Evolutionary conservation across 2,329 filamentous ascomycete genomes (phyloP), one percentile per base, ranked within the genome.

Genomic region (Pseudodiploospora longispora): DNA sequence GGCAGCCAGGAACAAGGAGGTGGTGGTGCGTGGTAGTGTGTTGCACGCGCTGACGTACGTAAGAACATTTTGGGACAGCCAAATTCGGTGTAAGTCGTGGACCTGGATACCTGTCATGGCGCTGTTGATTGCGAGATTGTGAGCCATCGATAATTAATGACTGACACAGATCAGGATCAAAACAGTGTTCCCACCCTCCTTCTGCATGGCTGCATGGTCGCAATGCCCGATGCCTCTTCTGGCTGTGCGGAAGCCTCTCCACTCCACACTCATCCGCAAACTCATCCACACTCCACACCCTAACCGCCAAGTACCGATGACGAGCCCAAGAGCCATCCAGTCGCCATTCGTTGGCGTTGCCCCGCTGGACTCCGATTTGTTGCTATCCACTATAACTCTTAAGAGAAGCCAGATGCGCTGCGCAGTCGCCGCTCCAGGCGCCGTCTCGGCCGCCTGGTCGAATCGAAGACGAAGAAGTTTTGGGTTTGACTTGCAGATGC

Each of bases 11-110:
- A 19, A 19, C 19, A 19, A 19, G 3, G 19, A 19, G 19, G 19
- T 19, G 19, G 19, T 19, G 19, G 19, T 19, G 19, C 19, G 19
- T 19, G 19, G 19, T 19, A 19, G 19, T 19, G 19, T 19, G 19
- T 19, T 19, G 19, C 19, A 19, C 19, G 19, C 3, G 19, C 19
- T 19, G 19, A 19, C 19, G 19, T 19, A 19, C 19, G 19, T 19
- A 19, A 19, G 19, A 19, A 3, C 19, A 2, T 19, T 19, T 19
- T 19, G 19, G 19, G 19, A 19, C 19, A 19, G 46, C 40, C 46
- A 46, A 45, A 39, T 48, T 46, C 46, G 46, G 46, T 48, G 46
- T 45, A 46, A 37, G 46, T 46, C 46, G 38, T 46, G 46, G 46
- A 30, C 42, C 10, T 45, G 46, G 34, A 37, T 19, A 30, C 40